phyloP scores from a whole-genome alignment of 495 filamentous ascomycete genomes.

The Podospora sp. region DNA sequence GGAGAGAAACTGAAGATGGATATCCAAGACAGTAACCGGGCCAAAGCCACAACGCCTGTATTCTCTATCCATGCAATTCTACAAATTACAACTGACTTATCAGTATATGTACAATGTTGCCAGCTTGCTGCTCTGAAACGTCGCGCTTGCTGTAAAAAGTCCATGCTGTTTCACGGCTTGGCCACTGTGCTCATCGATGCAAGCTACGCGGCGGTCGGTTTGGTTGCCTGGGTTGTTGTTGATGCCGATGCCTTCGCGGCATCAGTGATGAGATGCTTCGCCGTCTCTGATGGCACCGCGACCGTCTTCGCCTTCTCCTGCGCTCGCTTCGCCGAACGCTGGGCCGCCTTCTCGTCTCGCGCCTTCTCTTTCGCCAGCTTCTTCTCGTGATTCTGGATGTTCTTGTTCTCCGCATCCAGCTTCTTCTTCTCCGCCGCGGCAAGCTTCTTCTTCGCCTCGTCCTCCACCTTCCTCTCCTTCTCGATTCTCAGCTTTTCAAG shows the following conservation, averaged over 20 bases:
- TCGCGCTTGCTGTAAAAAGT: background rate
- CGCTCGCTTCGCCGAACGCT: background rate
- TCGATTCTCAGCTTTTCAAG: constrained; percentile 11
- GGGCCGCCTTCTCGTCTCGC: background rate
- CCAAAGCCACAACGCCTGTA: background rate
- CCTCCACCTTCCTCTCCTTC: constrained; percentile 17
- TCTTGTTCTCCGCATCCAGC: background rate
- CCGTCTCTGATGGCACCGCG: background rate
- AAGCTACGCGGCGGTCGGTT: background rate
- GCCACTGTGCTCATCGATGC: background rate
- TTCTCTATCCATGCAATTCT: constrained; percentile 1
- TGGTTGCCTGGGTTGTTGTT: background rate
- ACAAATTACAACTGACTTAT: background rate
- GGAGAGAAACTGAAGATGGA: background rate
- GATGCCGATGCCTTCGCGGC: background rate
- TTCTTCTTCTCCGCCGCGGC: constrained; percentile 1
- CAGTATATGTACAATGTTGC: background rate
- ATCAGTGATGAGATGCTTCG: background rate
- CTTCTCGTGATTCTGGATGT: background rate
- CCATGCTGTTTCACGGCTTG: background rate
- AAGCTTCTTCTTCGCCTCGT: constrained; percentile 13
- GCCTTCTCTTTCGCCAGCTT: background rate
- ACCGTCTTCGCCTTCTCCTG: background rate
- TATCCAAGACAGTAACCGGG: background rate
- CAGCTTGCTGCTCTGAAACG: too few species aligned